Evolutionary conservation across 257 asterid genomes (phyloP).

Genomic region (Lithospermum erythrorhizon): DNA sequence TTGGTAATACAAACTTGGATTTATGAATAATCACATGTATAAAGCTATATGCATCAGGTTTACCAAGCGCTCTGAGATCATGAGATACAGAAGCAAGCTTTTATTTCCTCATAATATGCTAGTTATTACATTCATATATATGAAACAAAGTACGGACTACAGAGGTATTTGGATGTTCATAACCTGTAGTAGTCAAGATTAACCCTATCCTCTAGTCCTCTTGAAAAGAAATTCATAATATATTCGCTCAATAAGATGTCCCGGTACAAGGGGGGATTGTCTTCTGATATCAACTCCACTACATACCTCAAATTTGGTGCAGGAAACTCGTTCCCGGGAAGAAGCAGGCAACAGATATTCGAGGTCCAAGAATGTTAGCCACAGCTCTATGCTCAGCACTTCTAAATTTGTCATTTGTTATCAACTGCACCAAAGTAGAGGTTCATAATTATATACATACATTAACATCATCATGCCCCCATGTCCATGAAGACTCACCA

Average conservation of each 20-base stretch:
- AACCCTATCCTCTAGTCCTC: slow-evolving; percentile 1
- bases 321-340: background rate
- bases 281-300: slow-evolving; percentile 3
- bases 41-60: too few species aligned
- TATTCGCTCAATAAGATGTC: slow-evolving; percentile 4
- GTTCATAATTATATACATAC: too few species aligned
- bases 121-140: background rate
- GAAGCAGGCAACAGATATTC: slow-evolving; percentile 6
- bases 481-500: too few species aligned
- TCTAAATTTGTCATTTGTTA: slow-evolving; percentile 6
- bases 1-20: too few species aligned
- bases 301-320: background rate
- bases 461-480: too few species aligned
- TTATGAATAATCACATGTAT: too few species aligned
- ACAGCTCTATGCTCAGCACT: slow-evolving; percentile 1
- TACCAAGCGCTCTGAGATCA: too few species aligned
- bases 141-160: too few species aligned
- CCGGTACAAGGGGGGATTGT: slow-evolving; percentile 2
- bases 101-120: too few species aligned
- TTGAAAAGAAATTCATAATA: background rate
- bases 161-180: background rate
- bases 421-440: background rate
- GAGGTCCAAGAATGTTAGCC: slow-evolving; percentile 2
- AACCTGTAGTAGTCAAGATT: background rate
- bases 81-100: too few species aligned